Conservation (phyloP, 2,329 filamentous ascomycete genomes). For the Hyphodiscus sp. region DNA sequence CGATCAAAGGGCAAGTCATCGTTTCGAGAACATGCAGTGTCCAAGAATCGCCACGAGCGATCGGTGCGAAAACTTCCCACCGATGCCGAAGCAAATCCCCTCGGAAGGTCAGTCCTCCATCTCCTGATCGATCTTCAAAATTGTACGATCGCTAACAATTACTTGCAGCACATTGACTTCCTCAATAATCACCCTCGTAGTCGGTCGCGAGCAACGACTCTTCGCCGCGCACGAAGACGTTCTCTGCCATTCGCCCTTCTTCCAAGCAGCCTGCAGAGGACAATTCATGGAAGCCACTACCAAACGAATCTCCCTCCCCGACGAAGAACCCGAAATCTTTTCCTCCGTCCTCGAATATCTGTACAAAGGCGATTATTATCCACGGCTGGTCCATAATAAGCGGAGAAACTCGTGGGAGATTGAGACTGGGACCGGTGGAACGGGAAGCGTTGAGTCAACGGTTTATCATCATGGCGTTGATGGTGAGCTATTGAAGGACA, state of each 20-base stretch:
- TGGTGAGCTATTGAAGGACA: conserved; percentile 74
- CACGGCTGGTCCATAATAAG: conserved; percentile 76
- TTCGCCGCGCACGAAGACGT: conserved; percentile 90
- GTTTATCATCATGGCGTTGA: conserved; percentile 61
- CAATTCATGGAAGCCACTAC: conserved; percentile 54
- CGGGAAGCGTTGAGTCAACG: conserved; percentile 57
- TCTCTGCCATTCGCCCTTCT: conserved; percentile 72
- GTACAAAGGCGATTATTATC: conserved; percentile 81
- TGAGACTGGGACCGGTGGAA: conserved; percentile 56
- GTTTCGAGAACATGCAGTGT: conserved; percentile 31
- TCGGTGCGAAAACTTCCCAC: conserved; percentile 22
- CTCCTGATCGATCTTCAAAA: neutral
- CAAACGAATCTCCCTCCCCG: conserved; percentile 72
- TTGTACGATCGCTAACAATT: conserved; percentile 12
- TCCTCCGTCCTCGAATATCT: conserved; percentile 86
- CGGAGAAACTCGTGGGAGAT: conserved; percentile 74
- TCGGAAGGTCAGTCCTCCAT: conserved; percentile 19
- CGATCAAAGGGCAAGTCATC: conserved; percentile 25
- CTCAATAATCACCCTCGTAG: conserved; percentile 70
- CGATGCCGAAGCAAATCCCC: conserved; percentile 18
- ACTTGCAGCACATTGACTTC: conserved; percentile 48
- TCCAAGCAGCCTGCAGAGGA: conserved; percentile 56
- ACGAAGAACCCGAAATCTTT: conserved; percentile 86
- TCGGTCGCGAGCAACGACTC: conserved; percentile 76
- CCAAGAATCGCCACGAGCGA: conserved; percentile 28